These are phyloP conservation scores for Pythium chondricola DNA, from an alignment of 352 stramenopile species.

Conservation along the genomic window DNA sequence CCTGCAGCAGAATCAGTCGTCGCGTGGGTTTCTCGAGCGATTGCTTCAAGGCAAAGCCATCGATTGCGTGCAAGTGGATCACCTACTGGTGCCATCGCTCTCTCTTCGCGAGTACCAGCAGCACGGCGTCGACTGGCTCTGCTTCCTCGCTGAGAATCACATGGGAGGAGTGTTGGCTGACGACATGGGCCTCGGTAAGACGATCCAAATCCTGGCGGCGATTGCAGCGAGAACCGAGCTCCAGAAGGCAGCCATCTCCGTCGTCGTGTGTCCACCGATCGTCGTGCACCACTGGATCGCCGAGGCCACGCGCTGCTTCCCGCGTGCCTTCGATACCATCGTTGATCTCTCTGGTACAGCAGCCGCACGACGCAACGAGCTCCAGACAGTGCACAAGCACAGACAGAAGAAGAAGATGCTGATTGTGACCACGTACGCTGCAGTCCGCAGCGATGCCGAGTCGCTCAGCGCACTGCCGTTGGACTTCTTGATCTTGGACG, in stretches of 20 bases:
- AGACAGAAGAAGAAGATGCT: slow-evolving; percentile 23
- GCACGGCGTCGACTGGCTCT: slow-evolving; percentile 72
- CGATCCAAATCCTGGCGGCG: slow-evolving; percentile 89
- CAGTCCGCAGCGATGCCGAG: slow-evolving; percentile 83
- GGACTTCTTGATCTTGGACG: slow-evolving; percentile 91
- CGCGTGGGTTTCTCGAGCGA: slow-evolving; percentile 58
- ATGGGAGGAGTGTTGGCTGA: slow-evolving; percentile 80
- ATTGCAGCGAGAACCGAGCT: slow-evolving; percentile 45
- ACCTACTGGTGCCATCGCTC: slow-evolving; percentile 24
- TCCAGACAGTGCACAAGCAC: slow-evolving; percentile 6
- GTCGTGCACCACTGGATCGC: slow-evolving; percentile 93
- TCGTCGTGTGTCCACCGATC: slow-evolving; percentile 94
- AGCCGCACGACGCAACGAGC: slow-evolving; percentile 30
- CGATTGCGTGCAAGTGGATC: slow-evolving; percentile 23
- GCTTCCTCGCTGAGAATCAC: slow-evolving; percentile 60
- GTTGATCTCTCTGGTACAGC: slow-evolving; percentile 74
- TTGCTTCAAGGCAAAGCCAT: slow-evolving; percentile 58
- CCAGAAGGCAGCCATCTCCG: not conserved
- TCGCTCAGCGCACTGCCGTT: slow-evolving; percentile 24
- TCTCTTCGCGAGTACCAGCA: slow-evolving; percentile 67
- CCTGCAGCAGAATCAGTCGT: slow-evolving; percentile 44
- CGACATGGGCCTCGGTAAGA: slow-evolving; percentile 94
- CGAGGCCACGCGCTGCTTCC: slow-evolving; percentile 87
- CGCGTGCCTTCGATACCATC: slow-evolving; percentile 42
- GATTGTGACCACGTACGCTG: slow-evolving; percentile 80